These are phyloP conservation scores for Dillenia suffruticosa DNA, from an alignment of 164 flowering plant genomes.

Conservation along the genomic window DNA sequence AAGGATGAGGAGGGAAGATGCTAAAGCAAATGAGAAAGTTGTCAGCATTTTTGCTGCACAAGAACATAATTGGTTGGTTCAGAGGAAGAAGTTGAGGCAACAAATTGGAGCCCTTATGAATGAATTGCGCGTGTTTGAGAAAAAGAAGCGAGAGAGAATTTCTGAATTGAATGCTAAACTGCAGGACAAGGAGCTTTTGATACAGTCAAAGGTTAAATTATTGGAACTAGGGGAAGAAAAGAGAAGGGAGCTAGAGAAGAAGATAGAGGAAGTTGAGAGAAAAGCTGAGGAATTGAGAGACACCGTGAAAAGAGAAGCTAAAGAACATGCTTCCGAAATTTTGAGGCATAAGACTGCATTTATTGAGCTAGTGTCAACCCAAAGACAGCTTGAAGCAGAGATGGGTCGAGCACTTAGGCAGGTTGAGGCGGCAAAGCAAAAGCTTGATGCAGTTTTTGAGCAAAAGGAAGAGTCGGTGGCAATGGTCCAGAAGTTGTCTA, in stretches of 20 bases:
- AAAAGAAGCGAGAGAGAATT: conserved; percentile 37
- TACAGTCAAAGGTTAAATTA: conserved; percentile 46
- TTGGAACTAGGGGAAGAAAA: conserved; percentile 50
- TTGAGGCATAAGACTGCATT: conserved; percentile 86
- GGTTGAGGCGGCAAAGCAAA: conserved; percentile 59
- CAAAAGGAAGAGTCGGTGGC: conserved; percentile 64
- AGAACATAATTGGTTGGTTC: conserved; percentile 78
- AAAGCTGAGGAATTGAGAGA: conserved; percentile 52
- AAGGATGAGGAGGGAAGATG: conserved; percentile 71
- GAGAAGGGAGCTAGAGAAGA: conserved; percentile 54
- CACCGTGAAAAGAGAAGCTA: conserved; percentile 37
- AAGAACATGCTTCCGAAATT: conserved; percentile 60
- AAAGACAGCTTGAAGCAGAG: conserved; percentile 88
- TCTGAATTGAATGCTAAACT: conserved; percentile 42
- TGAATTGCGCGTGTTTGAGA: conserved; percentile 42
- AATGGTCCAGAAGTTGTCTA: conserved; percentile 60
- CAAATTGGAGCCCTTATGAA: conserved; percentile 62
- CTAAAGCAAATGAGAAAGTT: conserved; percentile 90
- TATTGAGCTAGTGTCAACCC: conserved; percentile 89
- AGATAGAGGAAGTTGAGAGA: conserved; percentile 34
- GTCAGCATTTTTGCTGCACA: conserved; percentile 73
- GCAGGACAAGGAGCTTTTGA: conserved; percentile 40
- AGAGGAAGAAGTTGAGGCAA: conserved; percentile 61
- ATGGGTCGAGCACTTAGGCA: conserved; percentile 70
- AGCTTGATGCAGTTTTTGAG: conserved; percentile 47